Conservation (phyloP, 1,139 yeast genomes). For the Magnusiomyces starmeri region DNA sequence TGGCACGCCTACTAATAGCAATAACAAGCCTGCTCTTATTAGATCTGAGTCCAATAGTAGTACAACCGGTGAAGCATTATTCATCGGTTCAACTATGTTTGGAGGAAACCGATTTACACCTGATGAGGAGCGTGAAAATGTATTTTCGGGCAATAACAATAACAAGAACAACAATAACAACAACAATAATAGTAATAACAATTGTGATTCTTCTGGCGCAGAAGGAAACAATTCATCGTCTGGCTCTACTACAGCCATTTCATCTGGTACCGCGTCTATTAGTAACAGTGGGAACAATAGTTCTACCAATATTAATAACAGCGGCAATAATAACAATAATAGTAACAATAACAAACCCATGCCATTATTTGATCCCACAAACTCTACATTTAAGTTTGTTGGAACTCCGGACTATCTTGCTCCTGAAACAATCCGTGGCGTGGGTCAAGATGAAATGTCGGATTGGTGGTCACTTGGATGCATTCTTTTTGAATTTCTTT, state of each 20-base stretch:
- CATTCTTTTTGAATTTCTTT: slow-evolving; percentile 81
- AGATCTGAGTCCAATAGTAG: slow-evolving; percentile 15
- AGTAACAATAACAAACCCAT: slow-evolving; percentile 8
- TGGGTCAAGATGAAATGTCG: slow-evolving; percentile 75
- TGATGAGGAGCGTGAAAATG: slow-evolving; percentile 11
- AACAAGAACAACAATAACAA: too few species aligned
- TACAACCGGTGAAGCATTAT: slow-evolving; percentile 15
- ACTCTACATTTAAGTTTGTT: slow-evolving; percentile 50
- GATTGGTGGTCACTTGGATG: slow-evolving; percentile 99
- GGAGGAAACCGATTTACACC: slow-evolving; percentile 2
- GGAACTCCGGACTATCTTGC: slow-evolving; percentile 98
- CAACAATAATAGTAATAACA: too few species aligned
- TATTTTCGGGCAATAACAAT: too few species aligned
- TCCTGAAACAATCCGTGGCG: slow-evolving; percentile 88
- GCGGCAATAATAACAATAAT: too few species aligned
- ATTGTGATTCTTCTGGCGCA: too few species aligned
- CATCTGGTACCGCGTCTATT: neutral
- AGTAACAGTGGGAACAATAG: neutral
- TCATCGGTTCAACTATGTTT: slow-evolving; percentile 13
- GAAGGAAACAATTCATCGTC: neutral
- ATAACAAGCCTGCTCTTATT: slow-evolving; percentile 4
- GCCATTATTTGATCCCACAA: slow-evolving; percentile 25
- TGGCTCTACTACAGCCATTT: neutral
- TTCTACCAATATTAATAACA: too few species aligned
- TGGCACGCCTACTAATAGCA: neutral